Base-by-base conservation (phyloP, 176 grass and related monocot species). In the Oryza punctata region DNA sequence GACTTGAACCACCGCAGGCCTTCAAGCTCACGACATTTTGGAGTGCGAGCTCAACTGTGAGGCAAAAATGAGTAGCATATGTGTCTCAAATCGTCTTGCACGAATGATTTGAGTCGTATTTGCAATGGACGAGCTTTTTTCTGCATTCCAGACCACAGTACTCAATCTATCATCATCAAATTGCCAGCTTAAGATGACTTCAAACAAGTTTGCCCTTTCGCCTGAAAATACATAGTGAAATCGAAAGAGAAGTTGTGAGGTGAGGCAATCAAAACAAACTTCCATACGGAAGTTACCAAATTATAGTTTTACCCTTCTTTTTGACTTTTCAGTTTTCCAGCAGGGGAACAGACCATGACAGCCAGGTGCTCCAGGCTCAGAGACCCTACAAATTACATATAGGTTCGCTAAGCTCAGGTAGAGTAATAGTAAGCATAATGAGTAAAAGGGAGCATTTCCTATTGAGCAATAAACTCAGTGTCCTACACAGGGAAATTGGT, bases 311-410 rank as follows among this genome's bases (percentile, higher is more conserved):
- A 94, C 95, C 92, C 93, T 88, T 85, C 80, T 79, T 81, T 77
- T 88, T 54, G 82, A 63, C 44, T 89, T 90, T 32, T 89, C 84
- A 75, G 87, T 80, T 91, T 91, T 93, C 96, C 96, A 98, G 84
- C 96, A 98, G 68, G 88, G 92, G 32, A 91, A 85, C 28, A 98
- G 87, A 12, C 96, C 93, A 69, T 92, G 88, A 76, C 93, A 98
- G 70, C 89, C 87, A 46, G 93, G 86, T 89, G 84, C 82, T 76
- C 89, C 85, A 7, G 96, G 87, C 79, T 98, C 93, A 24, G 94
- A 95, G 66, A 78, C 87, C 33, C 95, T 98, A 63, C 63, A 84
- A 83, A 85, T 72, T 16, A 77, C 43, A 88, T 75, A 69, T 49
- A 25, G 1, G 40, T 83, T 41, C 2, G 2, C 21, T 10, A 82